Evolutionary conservation across 75 land plant species (phyloP), one percentile per base, ranked within the genome.

Genomic region (Picea glauca): DNA sequence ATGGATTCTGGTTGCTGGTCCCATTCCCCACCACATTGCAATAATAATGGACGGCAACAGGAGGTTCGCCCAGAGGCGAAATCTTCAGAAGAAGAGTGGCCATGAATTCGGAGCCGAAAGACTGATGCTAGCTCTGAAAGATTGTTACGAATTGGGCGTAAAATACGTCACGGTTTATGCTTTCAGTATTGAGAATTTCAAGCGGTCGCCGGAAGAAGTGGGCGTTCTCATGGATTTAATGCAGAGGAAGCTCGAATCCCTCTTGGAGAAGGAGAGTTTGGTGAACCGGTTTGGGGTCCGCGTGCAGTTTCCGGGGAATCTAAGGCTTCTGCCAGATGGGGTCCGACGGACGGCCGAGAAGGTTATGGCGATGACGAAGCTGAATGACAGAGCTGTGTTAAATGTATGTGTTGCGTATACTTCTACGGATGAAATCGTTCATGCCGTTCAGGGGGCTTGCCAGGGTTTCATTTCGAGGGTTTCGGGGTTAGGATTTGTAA

Each of bases 1-100:
- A 33, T 65, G 68, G 68, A 65, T 65, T 11, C 30, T 65, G 2
- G 21, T 74, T 3, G 70, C 64, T 20, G 90, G 92, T 18, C 94
- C 92, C 2, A 83, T 86, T 0, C 94, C 94, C 40, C 62, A 21
- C 17, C 94, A 92, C 65, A 79, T 92, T 50, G 92, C 94, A 30
- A 84, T 92, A 70, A 92, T 92, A 33, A 84, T 92, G 88, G 94
- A 92, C 68, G 92, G 92, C 9, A 92, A 92, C 50, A 78, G 92
- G 46, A 84, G 94, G 59, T 92, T 83, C 72, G 89, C 86, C 0
- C 81, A 82, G 50, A 84, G 78, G 62, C 66, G 21, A 20, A 61
- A 78, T 20, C 72, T 90, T 21, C 79, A 82, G 26, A 72, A 58
- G 23, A 83, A 80, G 11, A 62, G 30, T 1, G 90, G 88, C 62